Evolutionary conservation across 1,139 yeast genomes (phyloP), one percentile per base, ranked within the genome.

Genomic region (Taphrina confusa): DNA sequence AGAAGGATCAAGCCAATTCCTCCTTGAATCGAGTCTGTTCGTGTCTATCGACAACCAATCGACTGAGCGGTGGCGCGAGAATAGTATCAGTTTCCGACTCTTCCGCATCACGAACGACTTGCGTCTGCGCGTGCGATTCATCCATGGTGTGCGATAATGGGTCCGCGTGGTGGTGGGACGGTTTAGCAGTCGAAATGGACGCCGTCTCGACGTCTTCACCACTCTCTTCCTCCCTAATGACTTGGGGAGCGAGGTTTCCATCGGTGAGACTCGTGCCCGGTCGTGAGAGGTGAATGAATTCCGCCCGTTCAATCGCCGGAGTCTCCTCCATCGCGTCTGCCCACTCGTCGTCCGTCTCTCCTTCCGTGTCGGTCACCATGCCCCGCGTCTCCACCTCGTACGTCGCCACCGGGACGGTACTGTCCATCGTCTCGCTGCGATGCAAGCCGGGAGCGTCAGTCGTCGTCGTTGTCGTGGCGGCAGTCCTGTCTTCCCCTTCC

Each of bases 341-440:
- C 58, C 58, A 54, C 25, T 54, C 58, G 36, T 54, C 58, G 36
- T 54, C 58, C 14, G 58, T 54, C 58, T 54, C 58, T 42, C 58
- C 58, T 20, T 54, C 58, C 18, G 58, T 54, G 36, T 54, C 58
- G 34, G 58, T 54, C 40, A 31, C 40, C 58, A 54, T 54, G 51
- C 58, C 58, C 9, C 44, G 50, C 0, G 39, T 25, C 34, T 54
- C 58, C 25, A 54, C 58, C 14, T 31, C 45, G 34, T 54, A 54
- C 20, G 44, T 44, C 6, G 58, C 58, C 16, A 54, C 44, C 9
- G 57, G 57, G 23, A 33, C 51, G 27, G 31, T 33, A 14, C 36
- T 31, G 28, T 47, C 52, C 34, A 28, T 28, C 14, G 52, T 47
- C 52, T 31, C 52, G 42, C 40, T 47, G 4, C 52, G 27, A 14